Evolutionary conservation across 73 alveolate species (phyloP), one percentile per base, ranked within the genome.

Genomic region (Stentor roeselii): DNA sequence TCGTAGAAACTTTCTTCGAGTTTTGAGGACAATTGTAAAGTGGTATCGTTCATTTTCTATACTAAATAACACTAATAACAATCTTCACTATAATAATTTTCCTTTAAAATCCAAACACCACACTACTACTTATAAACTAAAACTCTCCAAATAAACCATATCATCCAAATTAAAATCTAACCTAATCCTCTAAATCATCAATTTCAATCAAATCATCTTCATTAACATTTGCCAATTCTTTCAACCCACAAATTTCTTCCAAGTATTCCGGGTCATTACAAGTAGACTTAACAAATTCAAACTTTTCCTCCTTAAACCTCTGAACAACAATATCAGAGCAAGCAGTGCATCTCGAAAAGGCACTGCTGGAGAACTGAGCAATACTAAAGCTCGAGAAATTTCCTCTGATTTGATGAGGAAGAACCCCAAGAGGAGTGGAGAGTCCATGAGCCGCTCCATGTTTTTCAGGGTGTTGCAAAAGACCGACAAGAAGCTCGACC

Each of bases 361-460:
- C 92, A 76, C 75, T 84, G 59, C 96, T 95, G 61, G 75, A 78
- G 92, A 78, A 90, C 36, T 85, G 90, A 40, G 86, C 84, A 27
- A 92, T 87, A 34, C 86, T 87, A 86, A 86, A 95, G 32, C 84
- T 87, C 15, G 89, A 59, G 60, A 95, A 75, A 75, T 92, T 94
- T 60, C 99, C 99, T 92, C 99, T 87, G 78, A 95, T 86, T 85
- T 95, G 95, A 78, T 95, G 93, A 14, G 99, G 99, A 50, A 93
- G 59, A 3, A 91, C 76, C 39, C 96, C 96, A 2, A 91, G 86
- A 0, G 74, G 90, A 15, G 92, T 60, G 74, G 83, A 77, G 86
- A 87, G 97, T 39, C 92, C 89, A 39, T 93, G 96, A 27, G 78
- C 87, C 32, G 97, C 97, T 75, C 98, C 98, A 82, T 95, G 89